Evolutionary conservation across 805 yeast species (phyloP), one percentile per base, ranked within the genome.

Genomic region (Soucietia sequanensis): DNA sequence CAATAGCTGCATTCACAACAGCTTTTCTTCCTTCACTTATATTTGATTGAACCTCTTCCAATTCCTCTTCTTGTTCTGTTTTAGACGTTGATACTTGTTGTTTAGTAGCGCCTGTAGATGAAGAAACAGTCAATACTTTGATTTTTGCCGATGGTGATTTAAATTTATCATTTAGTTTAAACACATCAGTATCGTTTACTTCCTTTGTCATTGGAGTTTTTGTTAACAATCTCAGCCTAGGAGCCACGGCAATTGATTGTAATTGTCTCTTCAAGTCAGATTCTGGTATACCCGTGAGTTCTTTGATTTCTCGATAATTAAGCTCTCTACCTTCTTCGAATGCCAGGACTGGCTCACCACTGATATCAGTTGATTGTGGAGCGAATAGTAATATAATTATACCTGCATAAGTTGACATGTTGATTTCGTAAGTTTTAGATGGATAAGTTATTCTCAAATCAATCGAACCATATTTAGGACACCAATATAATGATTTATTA

Each of bases 1-100:
- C 95, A 37, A 89, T 75, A 0, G 95, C 93, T 1, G 96, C 95
- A 52, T 86, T 93, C 2, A 84, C 66, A 49, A 81, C 85, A 36
- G 72, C 70, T 39, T 77, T 70, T 38, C 95, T 69, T 4, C 87
- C 78, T 45, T 76, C 81, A 25, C 72, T 71, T 20, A 87, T 66
- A 23, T 68, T 61, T n/a, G 70, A 70, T 54, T 80, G 61, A 0
- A 85, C 81, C 34, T 70, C 71, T 12, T 62, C 60, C 8, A 73
- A 58, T 44, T 80, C 85, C 11, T 64, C 60, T 23, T 77, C 83
- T 30, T 70, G 70, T 41, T 77, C 87, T 1, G 54, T 37, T 24
- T 38, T 41, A 6, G 62, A 55, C 11, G 35, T 35, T 22, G 27
- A 16, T 3, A 13, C 23, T 25, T 35, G 18, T 35, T 23, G 25